These are phyloP conservation scores for Lavandula angustifolia DNA, from an alignment of 257 asterid genomes.

Conservation along the genomic window DNA sequence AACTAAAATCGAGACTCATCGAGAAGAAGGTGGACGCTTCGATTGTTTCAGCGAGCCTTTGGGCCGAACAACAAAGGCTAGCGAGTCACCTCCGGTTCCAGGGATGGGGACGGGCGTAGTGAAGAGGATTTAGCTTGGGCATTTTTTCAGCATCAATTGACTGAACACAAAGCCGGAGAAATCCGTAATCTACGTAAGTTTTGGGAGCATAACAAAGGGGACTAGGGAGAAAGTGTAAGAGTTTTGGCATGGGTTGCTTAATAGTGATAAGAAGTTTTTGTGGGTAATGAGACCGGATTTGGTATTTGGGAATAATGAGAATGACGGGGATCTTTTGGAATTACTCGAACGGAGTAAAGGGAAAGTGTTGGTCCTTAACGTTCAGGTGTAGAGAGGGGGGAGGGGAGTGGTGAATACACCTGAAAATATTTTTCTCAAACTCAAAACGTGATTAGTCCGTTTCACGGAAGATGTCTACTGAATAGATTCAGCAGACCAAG, in stretches of 20 bases:
- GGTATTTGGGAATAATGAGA: background rate
- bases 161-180: constrained; percentile 32
- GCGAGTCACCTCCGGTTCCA: no score
- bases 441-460: no score
- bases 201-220: constrained; percentile 3
- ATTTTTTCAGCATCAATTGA: constrained; percentile 46
- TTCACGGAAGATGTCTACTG: no score
- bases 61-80: constrained; percentile 34
- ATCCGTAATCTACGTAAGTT: constrained; percentile 40
- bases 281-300: constrained; percentile 9
- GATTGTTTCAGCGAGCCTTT: constrained; percentile 33
- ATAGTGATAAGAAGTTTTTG: background rate
- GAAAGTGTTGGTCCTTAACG: background rate
- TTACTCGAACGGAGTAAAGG: background rate
- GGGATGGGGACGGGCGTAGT: no score
- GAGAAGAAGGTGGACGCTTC: constrained; percentile 5
- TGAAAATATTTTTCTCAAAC: no score
- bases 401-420: no score
- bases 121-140: no score
- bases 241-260: constrained; percentile 7
- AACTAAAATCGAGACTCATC: constrained; percentile 29
- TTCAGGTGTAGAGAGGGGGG: no score
- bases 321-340: background rate
- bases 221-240: background rate
- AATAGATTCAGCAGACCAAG: no score